Base-by-base conservation (phyloP, 148 eudicot genomes). In the Cornus suecica region DNA sequence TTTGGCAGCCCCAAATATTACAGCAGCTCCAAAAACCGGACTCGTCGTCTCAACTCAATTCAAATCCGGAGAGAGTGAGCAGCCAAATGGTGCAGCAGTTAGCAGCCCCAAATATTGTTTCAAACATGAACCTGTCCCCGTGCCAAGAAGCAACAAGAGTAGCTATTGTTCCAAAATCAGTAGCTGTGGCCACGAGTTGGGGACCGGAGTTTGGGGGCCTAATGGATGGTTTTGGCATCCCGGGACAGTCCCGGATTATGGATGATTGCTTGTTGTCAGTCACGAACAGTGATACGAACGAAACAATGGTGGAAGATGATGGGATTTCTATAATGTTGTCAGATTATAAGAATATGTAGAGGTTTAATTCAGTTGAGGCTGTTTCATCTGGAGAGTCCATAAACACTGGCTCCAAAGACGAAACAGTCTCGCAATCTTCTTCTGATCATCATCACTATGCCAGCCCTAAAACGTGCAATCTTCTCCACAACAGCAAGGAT, bases 251-350 rank as follows among this genome's bases (percentile, higher is more conserved):
- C 2, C 58, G 58, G 14, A 52, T 52, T 15, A 58, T 87, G 27
- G 92, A 80, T n/a, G 89, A 84, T 77, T 86, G 89, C 51, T 71
- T 86, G 45, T 72, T 86, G n/a, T 86, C 88, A 9, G 85, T 74
- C 30, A 80, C 95, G 23, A 88, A 82, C n/a, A n/a, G n/a, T n/a
- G n/a, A n/a, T n/a, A n/a, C n/a, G n/a, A n/a, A n/a, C n/a, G n/a
- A n/a, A n/a, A 74, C 84, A 10, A 76, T 86, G 0, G 77, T 70
- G 2, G 82, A 87, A 48, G 92, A 88, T 32, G 86, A 83, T 77
- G 90, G 81, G 48, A 86, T 89, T 68, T 89, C 96, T 78, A 78
- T 82, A 56, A 72, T 88, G 30, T 80, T 84, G 51, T 77, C 89
- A 0, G 85, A 86, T 45, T 73, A 71, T 29, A 73, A 72, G 42